Conservation (phyloP, 2,329 filamentous ascomycete genomes). For the Didymella keratinophila region DNA sequence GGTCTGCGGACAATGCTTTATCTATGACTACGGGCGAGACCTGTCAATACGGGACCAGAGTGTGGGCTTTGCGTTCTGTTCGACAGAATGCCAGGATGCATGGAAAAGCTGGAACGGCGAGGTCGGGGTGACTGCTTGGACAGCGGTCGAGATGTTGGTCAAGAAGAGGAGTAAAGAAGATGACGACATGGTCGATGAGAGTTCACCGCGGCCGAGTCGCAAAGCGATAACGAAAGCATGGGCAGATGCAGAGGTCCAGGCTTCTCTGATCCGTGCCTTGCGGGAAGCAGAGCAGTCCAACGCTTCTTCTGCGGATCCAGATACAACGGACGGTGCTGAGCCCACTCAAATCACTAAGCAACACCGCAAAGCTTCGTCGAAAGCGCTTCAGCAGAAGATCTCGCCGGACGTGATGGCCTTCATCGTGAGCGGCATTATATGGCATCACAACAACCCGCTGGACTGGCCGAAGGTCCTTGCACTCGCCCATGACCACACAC, state of each 20-base stretch:
- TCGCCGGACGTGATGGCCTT: conserved; percentile 54
- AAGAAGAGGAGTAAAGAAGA: conserved; percentile 44
- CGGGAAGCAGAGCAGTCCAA: conserved; percentile 22
- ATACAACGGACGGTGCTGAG: neutral
- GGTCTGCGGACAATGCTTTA: conserved; percentile 58
- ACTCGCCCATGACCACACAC: conserved; percentile 52
- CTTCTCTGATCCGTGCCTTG: conserved; percentile 38
- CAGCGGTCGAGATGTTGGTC: conserved; percentile 44
- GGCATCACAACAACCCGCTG: conserved; percentile 38
- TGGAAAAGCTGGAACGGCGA: conserved; percentile 47
- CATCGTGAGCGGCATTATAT: conserved; percentile 52
- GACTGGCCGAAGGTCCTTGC: conserved; percentile 46
- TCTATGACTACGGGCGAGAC: conserved; percentile 55
- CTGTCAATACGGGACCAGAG: conserved; percentile 49
- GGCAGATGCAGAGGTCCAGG: conserved; percentile 34
- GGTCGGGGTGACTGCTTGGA: conserved; percentile 46
- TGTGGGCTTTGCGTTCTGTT: conserved; percentile 56
- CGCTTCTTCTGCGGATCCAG: neutral
- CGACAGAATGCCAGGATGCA: conserved; percentile 41
- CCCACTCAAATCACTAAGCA: conserved; percentile 40
- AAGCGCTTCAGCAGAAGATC: conserved; percentile 40
- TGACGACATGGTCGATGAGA: conserved; percentile 45
- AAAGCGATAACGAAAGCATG: conserved; percentile 43
- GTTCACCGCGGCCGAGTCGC: conserved; percentile 36
- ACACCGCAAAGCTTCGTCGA: conserved; percentile 43